These are phyloP conservation scores for Lagenidium sp. DNA, from an alignment of 352 stramenopile genomes.

Conservation along the genomic window DNA sequence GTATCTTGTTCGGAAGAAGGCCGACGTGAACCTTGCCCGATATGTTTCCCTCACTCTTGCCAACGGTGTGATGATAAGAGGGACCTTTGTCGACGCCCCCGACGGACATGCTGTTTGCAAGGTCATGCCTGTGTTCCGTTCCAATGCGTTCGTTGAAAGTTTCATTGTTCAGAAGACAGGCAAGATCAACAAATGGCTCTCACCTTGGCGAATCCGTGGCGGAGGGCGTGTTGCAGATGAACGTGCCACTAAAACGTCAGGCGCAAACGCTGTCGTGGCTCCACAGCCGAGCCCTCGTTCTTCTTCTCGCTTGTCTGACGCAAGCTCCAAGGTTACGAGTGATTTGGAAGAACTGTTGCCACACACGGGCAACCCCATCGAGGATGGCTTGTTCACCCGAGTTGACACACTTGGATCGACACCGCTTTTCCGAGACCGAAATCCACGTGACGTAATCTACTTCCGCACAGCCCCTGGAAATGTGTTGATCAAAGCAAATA, in stretches of 20 bases:
- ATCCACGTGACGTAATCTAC: slow-evolving; percentile 54
- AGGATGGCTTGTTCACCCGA: slow-evolving; percentile 33
- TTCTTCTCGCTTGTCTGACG: neutral
- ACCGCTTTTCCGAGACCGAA: slow-evolving; percentile 38
- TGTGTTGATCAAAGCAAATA: slow-evolving; percentile 43
- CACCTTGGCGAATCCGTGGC: slow-evolving; percentile 3
- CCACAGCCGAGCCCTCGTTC: neutral
- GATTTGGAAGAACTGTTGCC: neutral
- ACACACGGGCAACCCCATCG: slow-evolving; percentile 10
- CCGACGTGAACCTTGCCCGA: slow-evolving; percentile 49
- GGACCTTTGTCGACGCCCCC: slow-evolving; percentile 54
- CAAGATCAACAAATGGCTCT: slow-evolving; percentile 9
- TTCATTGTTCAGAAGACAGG: neutral
- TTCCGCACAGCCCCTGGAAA: slow-evolving; percentile 58
- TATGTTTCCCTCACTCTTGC: slow-evolving; percentile 47
- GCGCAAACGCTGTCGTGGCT: slow-evolving; percentile 7
- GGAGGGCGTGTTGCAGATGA: slow-evolving; percentile 6
- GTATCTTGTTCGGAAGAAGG: slow-evolving; percentile 46
- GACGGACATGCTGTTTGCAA: slow-evolving; percentile 35
- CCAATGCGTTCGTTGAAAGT: too few species aligned
- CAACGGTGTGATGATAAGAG: slow-evolving; percentile 39
- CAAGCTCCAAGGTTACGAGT: neutral
- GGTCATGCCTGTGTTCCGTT: slow-evolving; percentile 55
- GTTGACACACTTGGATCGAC: slow-evolving; percentile 41
- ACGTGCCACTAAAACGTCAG: neutral